Base-by-base conservation (phyloP, 2,329 filamentous ascomycete genomes). In the Pseudogymnoascus sp. region DNA sequence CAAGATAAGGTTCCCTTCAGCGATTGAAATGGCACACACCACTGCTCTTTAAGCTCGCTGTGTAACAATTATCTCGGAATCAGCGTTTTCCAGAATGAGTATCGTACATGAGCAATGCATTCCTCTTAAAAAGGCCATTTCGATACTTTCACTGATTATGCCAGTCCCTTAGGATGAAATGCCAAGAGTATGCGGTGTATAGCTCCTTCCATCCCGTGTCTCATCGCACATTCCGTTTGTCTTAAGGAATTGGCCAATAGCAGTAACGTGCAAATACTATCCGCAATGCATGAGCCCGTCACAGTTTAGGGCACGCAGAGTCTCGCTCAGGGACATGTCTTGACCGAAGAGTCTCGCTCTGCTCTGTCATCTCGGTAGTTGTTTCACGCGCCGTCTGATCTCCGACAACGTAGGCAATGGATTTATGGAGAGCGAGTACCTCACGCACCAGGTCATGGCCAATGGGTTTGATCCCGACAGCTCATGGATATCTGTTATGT, bases 401-500 rank as follows among this genome's bases (percentile, higher is more conserved):
- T 9, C 48, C 15, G 48, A 33, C 29, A 55, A 18, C 10, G 10
- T 13, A 33, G 15, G 29, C 25, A 61, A 62, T 64, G 58, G 63
- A 64, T 40, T 39, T 36, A 61, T 48, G 45, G 21, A 61, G 35
- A 52, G 45, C 60, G 9, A 18, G 27, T 31, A 55, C n/a, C 52
- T 62, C 29, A 60, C n/a, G 39, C 31, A 64, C 39, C 25, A 48
- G 25, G 48, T 63, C 39, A 64, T 63, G 15, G 59, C 60, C 25
- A 61, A 59, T 61, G 37, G 62, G n/a, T 52, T 62, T 48, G 58
- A 61, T 10, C 59, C 27, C 48, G 61, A 59, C 36, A 61, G 48
- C 48, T 64, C 61, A 63, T 64, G 59, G 39, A 55, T 61, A 35
- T 55, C 37, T 18, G 45, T 61, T 60, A 63, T 64, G 59, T 63